These are phyloP conservation scores for Teratosphaeria destructans DNA, from an alignment of 2,329 filamentous ascomycete species.

Conservation along the genomic window DNA sequence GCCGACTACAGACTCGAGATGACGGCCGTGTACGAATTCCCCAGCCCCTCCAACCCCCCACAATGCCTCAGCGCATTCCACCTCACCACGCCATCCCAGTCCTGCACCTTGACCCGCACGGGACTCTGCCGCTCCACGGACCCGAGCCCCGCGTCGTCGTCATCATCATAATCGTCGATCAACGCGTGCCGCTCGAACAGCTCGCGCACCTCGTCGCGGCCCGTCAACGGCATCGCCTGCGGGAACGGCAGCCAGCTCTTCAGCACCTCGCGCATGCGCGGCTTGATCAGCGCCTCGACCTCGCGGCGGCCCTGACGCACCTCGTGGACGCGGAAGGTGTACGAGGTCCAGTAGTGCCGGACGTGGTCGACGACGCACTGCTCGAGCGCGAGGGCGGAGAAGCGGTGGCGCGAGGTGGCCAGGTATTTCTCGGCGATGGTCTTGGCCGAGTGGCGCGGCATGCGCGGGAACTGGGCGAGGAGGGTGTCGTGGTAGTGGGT, in stretches of 20 bases:
- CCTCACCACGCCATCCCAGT: background rate
- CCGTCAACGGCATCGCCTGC: background rate
- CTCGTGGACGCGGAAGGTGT: background rate
- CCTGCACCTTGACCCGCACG: background rate
- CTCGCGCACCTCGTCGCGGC: background rate
- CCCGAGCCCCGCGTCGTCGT: background rate
- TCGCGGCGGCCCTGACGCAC: background rate
- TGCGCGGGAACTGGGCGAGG: background rate
- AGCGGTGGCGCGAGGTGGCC: background rate
- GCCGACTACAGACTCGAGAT: background rate
- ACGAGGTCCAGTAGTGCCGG: background rate
- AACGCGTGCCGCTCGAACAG: constrained; percentile 1
- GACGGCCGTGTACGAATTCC: background rate
- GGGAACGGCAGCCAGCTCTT: background rate
- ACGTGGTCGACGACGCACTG: background rate
- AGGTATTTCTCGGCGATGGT: background rate
- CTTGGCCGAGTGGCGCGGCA: background rate
- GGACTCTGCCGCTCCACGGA: background rate
- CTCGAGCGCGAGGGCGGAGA: background rate
- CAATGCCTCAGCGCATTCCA: background rate
- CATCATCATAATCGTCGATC: background rate
- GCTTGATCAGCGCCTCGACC: background rate
- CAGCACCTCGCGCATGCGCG: constrained; percentile 1
- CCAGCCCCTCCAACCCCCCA: background rate
- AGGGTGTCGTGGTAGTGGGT: background rate